phyloP scores from a whole-genome alignment of 2,329 filamentous ascomycete genomes.

The Cordyceps cateniannulata region DNA sequence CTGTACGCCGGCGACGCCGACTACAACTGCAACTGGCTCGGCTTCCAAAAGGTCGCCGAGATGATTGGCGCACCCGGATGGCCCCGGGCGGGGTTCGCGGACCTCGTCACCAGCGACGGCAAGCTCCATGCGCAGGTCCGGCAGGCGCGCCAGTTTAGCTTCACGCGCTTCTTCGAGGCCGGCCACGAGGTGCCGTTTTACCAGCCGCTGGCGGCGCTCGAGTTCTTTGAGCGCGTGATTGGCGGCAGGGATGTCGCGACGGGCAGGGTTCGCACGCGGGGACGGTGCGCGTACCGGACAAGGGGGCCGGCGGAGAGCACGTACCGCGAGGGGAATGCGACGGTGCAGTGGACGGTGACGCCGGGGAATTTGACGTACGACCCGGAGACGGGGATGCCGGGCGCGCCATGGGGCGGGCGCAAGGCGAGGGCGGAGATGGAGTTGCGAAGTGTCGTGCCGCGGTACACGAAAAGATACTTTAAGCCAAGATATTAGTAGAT shows the following conservation, averaged over 20 bases:
- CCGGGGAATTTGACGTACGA: too few relatives aligned
- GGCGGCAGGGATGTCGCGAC: conserved; percentile 46
- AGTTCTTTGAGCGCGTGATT: conserved; percentile 53
- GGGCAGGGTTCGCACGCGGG: too few relatives aligned
- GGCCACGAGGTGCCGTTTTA: conserved; percentile 57
- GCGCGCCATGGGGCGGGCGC: too few relatives aligned
- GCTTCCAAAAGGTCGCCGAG: conserved; percentile 63
- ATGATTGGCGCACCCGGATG: conserved; percentile 42
- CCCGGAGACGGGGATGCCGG: too few relatives aligned
- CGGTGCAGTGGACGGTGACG: too few relatives aligned
- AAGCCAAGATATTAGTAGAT: too few relatives aligned
- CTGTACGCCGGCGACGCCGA: conserved; percentile 58
- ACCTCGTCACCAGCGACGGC: conserved; percentile 56
- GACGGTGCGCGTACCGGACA: too few relatives aligned
- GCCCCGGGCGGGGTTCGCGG: conserved; percentile 57
- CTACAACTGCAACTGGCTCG: conserved; percentile 55
- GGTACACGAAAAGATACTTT: too few relatives aligned
- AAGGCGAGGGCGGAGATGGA: too few relatives aligned
- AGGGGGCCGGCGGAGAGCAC: too few relatives aligned
- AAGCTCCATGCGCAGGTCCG: conserved; percentile 42
- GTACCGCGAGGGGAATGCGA: too few relatives aligned
- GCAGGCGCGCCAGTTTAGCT: conserved; percentile 63
- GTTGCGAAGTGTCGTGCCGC: too few relatives aligned
- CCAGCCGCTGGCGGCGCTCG: conserved; percentile 50
- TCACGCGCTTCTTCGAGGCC: conserved; percentile 58